Conservation (phyloP, 2,329 filamentous ascomycete genomes). For the Xylariaceae sp. region DNA sequence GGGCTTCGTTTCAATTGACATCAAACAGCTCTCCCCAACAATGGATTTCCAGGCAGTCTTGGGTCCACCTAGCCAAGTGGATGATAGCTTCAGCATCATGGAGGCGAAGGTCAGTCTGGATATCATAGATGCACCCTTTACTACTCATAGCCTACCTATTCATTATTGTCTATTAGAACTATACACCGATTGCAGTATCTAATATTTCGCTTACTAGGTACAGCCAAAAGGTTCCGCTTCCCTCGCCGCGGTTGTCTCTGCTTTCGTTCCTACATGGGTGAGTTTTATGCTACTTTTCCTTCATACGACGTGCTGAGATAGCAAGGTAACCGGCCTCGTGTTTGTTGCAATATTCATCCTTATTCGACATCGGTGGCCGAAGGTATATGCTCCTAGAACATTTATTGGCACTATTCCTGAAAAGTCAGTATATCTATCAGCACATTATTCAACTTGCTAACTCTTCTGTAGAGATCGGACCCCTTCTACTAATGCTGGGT, state of each 20-base stretch:
- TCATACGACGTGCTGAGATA: slow-evolving; percentile 15
- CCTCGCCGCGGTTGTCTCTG: slow-evolving; percentile 32
- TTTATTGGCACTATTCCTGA: slow-evolving; percentile 35
- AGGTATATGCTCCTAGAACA: slow-evolving; percentile 36
- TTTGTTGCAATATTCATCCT: slow-evolving; percentile 34
- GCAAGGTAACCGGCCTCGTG: slow-evolving; percentile 29
- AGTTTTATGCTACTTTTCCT: slow-evolving; percentile 10
- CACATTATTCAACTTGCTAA: slow-evolving; percentile 16
- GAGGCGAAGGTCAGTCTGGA: slow-evolving; percentile 14
- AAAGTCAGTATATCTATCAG: slow-evolving; percentile 27
- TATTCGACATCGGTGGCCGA: slow-evolving; percentile 31
- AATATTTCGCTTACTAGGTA: slow-evolving; percentile 1
- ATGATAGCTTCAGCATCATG: slow-evolving; percentile 1
- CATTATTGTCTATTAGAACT: background rate
- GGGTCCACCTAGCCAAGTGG: background rate
- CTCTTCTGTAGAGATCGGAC: slow-evolving; percentile 30
- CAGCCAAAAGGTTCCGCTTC: slow-evolving; percentile 36
- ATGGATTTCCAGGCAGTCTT: slow-evolving; percentile 5
- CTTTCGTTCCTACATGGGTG: slow-evolving; percentile 37
- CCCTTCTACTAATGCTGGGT: slow-evolving; percentile 25
- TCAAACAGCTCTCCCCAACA: background rate
- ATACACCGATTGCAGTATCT: background rate
- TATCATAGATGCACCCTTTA: background rate
- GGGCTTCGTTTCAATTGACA: background rate
- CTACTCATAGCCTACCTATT: no score